Conservation (phyloP, 2,329 filamentous ascomycete genomes). For the Pseudogymnoascus sp. region DNA sequence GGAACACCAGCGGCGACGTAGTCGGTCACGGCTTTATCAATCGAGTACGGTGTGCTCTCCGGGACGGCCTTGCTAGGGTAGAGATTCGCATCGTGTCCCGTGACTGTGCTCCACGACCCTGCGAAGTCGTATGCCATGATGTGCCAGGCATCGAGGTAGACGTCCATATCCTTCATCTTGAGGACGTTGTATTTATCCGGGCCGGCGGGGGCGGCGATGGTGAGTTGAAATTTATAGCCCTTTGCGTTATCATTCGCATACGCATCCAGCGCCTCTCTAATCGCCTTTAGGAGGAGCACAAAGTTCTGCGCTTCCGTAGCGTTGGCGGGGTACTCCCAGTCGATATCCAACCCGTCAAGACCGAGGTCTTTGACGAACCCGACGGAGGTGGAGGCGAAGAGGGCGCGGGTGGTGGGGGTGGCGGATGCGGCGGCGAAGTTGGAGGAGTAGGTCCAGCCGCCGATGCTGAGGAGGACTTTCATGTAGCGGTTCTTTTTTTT, state of each 20-base stretch:
- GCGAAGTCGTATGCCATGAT: slow-evolving; percentile 59
- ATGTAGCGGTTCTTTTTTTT: slow-evolving; percentile 72
- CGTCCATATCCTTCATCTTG: slow-evolving; percentile 37
- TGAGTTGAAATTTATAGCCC: slow-evolving; percentile 43
- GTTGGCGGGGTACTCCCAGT: slow-evolving; percentile 19
- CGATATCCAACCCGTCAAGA: slow-evolving; percentile 20
- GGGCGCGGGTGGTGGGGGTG: slow-evolving; percentile 37
- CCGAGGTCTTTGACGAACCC: slow-evolving; percentile 16
- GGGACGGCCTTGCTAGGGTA: slow-evolving; percentile 47
- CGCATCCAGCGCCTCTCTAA: slow-evolving; percentile 35
- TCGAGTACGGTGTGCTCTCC: slow-evolving; percentile 60
- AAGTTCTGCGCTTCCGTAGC: slow-evolving; percentile 18
- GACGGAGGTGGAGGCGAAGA: slow-evolving; percentile 18
- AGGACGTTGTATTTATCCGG: slow-evolving; percentile 38
- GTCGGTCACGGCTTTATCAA: slow-evolving; percentile 51
- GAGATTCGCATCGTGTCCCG: slow-evolving; percentile 59
- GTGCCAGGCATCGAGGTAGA: slow-evolving; percentile 44
- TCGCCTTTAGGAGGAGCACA: slow-evolving; percentile 29
- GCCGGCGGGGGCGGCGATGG: slow-evolving; percentile 42
- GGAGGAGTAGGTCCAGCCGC: slow-evolving; percentile 75
- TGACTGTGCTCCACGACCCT: slow-evolving; percentile 33
- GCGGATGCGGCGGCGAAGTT: slow-evolving; percentile 62
- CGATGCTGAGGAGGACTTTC: slow-evolving; percentile 72
- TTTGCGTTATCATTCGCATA: slow-evolving; percentile 34
- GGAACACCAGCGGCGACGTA: slow-evolving; percentile 57